phyloP scores from a whole-genome alignment of 148 eudicot genomes.

The Nepenthes mirabilis region DNA sequence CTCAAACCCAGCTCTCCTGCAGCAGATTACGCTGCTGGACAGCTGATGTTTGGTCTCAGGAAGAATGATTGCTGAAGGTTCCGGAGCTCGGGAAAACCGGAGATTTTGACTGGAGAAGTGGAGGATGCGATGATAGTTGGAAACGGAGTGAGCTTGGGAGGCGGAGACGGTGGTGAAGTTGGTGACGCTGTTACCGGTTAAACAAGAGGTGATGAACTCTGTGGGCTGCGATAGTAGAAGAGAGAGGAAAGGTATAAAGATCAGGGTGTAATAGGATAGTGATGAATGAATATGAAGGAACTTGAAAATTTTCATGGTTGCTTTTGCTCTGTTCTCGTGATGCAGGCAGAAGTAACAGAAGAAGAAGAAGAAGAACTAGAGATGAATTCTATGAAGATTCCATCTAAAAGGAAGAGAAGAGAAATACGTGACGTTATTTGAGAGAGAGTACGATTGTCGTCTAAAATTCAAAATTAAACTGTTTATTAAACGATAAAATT shows the following conservation, averaged over 20 bases:
- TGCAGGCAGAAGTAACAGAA: too few species aligned
- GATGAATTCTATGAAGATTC: too few species aligned
- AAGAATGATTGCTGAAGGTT: conserved; percentile 7
- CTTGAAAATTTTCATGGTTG: not conserved
- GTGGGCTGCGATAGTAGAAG: conserved; percentile 1
- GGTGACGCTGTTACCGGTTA: conserved; percentile 2
- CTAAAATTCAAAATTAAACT: too few species aligned
- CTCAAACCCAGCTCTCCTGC: not conserved
- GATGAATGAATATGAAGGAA: too few species aligned
- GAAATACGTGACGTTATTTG: too few species aligned
- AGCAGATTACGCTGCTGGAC: conserved; percentile 4
- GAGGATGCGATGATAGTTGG: conserved; percentile 3
- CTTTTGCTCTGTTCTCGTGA: too few species aligned
- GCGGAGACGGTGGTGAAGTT: conserved; percentile 8
- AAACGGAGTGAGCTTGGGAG: not conserved
- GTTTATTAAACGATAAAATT: too few species aligned
- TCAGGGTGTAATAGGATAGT: not conserved
- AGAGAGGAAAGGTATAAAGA: not conserved
- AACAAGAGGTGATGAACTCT: conserved; percentile 5
- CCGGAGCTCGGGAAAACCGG: not conserved
- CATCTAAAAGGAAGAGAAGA: too few species aligned
- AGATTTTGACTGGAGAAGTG: conserved; percentile 11
- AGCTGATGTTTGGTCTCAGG: conserved; percentile 9
- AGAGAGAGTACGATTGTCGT: too few species aligned
- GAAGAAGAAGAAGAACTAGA: too few species aligned